A percentile compares a stretch with the other conserved stretches of the same genome.
These are phyloP conservation scores for Xylariaceae sp. DNA, from an alignment of 2,329 filamentous ascomycete species.

Conservation along the genomic window DNA sequence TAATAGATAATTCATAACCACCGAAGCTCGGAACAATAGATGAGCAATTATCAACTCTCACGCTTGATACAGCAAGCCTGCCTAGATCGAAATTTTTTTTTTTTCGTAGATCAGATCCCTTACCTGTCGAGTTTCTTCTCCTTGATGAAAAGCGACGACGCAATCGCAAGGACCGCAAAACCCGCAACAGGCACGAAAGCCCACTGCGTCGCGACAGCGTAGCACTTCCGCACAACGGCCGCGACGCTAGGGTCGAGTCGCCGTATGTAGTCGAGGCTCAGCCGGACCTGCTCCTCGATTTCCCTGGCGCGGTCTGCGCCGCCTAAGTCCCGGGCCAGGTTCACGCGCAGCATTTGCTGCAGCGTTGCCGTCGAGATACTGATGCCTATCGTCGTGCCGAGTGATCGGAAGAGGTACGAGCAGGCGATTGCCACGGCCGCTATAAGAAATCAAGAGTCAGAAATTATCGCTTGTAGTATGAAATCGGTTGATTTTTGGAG, in stretches of 20 bases:
- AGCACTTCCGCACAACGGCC: conserved; percentile 68
- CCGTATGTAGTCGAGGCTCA: conserved; percentile 73
- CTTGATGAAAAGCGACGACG: conserved; percentile 57
- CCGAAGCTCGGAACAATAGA: too few species aligned
- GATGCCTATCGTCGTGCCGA: conserved; percentile 78
- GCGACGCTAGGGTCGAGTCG: conserved; percentile 66
- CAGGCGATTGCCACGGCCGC: conserved; percentile 79
- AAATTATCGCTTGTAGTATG: too few species aligned
- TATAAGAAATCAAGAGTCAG: too few species aligned
- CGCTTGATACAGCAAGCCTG: background rate
- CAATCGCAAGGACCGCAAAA: conserved; percentile 48
- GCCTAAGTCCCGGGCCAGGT: conserved; percentile 61
- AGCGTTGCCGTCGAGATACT: conserved; percentile 75
- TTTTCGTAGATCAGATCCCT: background rate
- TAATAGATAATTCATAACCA: too few species aligned
- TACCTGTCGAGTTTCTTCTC: conserved; percentile 60
- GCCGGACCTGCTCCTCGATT: conserved; percentile 72
- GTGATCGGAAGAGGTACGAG: conserved; percentile 79
- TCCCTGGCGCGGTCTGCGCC: conserved; percentile 63
- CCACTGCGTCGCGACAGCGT: conserved; percentile 56
- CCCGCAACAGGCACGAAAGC: conserved; percentile 49
- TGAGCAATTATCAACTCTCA: background rate
- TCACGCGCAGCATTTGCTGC: conserved; percentile 69
- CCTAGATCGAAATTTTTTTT: too few species aligned
- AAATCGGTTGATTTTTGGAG: too few species aligned